A percentile compares a stretch with the other conserved stretches of the same genome.
phyloP scores from a whole-genome alignment of 2,329 filamentous ascomycete genomes.

The Claviceps lovelessii region DNA sequence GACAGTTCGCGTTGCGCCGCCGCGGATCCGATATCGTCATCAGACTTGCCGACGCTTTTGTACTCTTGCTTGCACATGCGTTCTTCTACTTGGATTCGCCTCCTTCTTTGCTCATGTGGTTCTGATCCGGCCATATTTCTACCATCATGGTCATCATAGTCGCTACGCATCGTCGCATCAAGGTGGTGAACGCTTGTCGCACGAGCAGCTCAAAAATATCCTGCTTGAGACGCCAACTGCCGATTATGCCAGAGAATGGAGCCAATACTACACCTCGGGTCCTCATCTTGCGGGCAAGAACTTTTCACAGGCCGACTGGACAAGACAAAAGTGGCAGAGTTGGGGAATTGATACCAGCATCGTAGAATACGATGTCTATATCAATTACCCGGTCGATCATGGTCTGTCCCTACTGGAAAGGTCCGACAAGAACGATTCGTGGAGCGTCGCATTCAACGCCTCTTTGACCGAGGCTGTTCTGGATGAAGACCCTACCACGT shows the following conservation, averaged over 20 bases:
- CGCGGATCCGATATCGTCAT: conserved; percentile 42
- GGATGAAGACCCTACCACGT: conserved; percentile 66
- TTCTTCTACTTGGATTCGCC: conserved; percentile 36
- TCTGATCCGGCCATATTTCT: conserved; percentile 22
- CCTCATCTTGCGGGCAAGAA: conserved; percentile 67
- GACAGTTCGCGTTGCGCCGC: conserved; percentile 41
- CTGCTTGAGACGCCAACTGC: conserved; percentile 44
- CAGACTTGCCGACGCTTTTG: conserved; percentile 50
- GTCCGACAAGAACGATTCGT: conserved; percentile 22
- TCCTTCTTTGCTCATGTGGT: conserved; percentile 35
- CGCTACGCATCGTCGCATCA: conserved; percentile 15
- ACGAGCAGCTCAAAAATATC: conserved; percentile 40
- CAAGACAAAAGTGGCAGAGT: conserved; percentile 55
- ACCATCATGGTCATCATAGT: conserved; percentile 19
- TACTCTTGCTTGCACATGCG: conserved; percentile 43
- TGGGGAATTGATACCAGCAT: conserved; percentile 54
- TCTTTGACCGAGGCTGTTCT: conserved; percentile 73
- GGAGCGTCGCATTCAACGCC: conserved; percentile 62
- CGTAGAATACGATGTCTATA: conserved; percentile 58
- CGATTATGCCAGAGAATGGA: conserved; percentile 53
- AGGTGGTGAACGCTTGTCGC: conserved; percentile 17
- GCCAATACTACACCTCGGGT: conserved; percentile 61
- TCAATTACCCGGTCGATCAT: conserved; percentile 64
- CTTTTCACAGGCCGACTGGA: conserved; percentile 64
- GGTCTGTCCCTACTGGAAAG: conserved; percentile 49